Base-by-base conservation (phyloP, 768 basidiomycete species). In the Lentinula boryana region DNA sequence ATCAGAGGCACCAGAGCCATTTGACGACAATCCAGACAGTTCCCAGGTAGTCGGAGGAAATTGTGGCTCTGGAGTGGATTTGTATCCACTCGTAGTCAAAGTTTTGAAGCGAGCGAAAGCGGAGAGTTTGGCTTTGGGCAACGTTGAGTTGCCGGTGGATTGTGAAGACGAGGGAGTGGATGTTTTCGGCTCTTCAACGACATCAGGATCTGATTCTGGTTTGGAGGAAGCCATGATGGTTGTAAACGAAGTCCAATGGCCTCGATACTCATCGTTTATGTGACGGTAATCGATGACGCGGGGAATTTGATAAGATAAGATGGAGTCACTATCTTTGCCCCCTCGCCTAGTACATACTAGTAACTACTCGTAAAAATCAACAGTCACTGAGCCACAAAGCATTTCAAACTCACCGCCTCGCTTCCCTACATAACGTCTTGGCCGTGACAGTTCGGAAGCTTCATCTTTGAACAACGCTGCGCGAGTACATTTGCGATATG, bases 21-120 rank as follows among this genome's bases (percentile, higher is more conserved):
- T 35, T 55, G 62, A 53, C 43, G 61, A 60, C 33, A 68, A 67
- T 63, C 77, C 76, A 60, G 73, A 72, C 32, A 78, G 68, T 40
- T 73, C 71, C 80, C 80, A 81, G n/a, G 78, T 78, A 1, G 79
- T 76, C 15, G 79, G 80, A 33, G 80, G 80, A 62, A 79, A 81
- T 48, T 5, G 74, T 62, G 13, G 62, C 48, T 4, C 60, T 53
- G 23, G 27, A 56, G 38, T 69, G 62, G 54, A 67, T 38, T 68
- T 61, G 33, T 68, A 64, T 32, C 68, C 68, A 60, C 65, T 56
- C 13, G 50, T 66, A 1, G 72, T 68, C 59, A 75, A 68, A 1
- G 74, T 71, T 64, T 74, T 76, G 60, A 78, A 69, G 23, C 76
- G 74, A 40, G 70, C 64, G 7, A 77, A 59, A 8, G 75, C 72